phyloP scores from a whole-genome alignment of 1,284 basidiomycete species.

The Trametes versicolor region DNA sequence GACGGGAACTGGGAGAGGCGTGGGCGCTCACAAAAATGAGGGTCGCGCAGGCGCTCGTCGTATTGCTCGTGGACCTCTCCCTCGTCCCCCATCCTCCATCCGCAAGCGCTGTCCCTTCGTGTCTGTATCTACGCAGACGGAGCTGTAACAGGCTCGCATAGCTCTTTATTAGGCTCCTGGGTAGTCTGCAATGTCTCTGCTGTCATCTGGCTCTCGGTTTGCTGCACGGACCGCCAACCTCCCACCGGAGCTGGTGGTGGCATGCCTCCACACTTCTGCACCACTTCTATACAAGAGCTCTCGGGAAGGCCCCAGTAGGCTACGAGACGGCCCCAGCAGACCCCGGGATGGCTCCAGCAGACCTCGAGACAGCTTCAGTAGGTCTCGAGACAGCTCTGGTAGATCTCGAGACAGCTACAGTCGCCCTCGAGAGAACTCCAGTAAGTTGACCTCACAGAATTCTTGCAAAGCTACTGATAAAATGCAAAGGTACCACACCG shows the following conservation, averaged over 20 bases:
- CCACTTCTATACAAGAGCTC: slow-evolving; percentile 13
- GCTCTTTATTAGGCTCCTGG: background rate
- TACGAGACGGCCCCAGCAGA: too few relatives aligned
- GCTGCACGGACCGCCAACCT: slow-evolving; percentile 19
- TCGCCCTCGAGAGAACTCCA: background rate
- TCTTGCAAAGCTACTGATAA: background rate
- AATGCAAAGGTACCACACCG: slow-evolving; percentile 28
- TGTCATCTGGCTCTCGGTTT: slow-evolving; percentile 19
- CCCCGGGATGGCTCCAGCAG: too few relatives aligned
- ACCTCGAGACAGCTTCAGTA: too few relatives aligned
- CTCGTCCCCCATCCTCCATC: background rate
- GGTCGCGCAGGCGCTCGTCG: background rate
- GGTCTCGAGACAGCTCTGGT: too few relatives aligned
- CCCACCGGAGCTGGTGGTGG: slow-evolving; percentile 32
- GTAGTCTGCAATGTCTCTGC: slow-evolving; percentile 20
- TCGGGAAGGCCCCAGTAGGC: slow-evolving; percentile 16
- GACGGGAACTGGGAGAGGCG: slow-evolving; percentile 13
- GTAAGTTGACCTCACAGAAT: slow-evolving; percentile 11
- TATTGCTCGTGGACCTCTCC: background rate
- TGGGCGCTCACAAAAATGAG: slow-evolving; percentile 5
- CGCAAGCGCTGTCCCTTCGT: too few relatives aligned
- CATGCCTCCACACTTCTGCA: slow-evolving; percentile 36
- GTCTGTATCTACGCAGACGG: too few relatives aligned
- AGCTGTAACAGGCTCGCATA: background rate
- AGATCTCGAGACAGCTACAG: too few relatives aligned